Evolutionary conservation across 192 early-diverging fungal genomes (phyloP).

Genomic region (Coemansia pectinata): DNA sequence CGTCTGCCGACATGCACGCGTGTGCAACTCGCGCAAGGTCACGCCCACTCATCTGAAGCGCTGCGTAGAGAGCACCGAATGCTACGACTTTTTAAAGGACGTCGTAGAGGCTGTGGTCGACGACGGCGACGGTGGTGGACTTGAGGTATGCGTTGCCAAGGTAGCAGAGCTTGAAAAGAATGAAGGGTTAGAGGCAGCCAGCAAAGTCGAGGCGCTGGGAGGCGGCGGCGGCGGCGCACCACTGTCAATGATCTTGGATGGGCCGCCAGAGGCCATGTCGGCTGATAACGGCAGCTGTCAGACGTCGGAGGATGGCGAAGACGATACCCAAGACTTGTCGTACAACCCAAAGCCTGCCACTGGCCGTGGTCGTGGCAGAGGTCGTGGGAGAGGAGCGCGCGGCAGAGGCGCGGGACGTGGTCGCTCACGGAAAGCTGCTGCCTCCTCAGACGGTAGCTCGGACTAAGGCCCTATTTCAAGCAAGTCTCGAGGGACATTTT

Average conservation of each 20-base stretch:
- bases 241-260: slow-evolving; percentile 48
- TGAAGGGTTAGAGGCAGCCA: neutral
- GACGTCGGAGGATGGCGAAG: slow-evolving; percentile 30
- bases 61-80: slow-evolving; percentile 72
- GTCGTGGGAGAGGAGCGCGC: slow-evolving; percentile 37
- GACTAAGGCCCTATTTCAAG: neutral
- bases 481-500: neutral
- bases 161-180: slow-evolving; percentile 39
- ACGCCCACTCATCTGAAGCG: slow-evolving; percentile 83
- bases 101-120: slow-evolving; percentile 83
- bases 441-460: neutral
- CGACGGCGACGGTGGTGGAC: slow-evolving; percentile 53
- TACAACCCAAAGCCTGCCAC: slow-evolving; percentile 15
- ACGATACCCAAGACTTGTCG: slow-evolving; percentile 21
- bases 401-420: slow-evolving; percentile 38
- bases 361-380: slow-evolving; percentile 40
- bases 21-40: slow-evolving; percentile 79
- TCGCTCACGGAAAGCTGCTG: slow-evolving; percentile 13
- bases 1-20: slow-evolving; percentile 77
- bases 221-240: slow-evolving; percentile 54
- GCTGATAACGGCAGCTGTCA: slow-evolving; percentile 17
- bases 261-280: slow-evolving; percentile 16
- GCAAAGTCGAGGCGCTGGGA: slow-evolving; percentile 21
- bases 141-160: slow-evolving; percentile 39
- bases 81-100: slow-evolving; percentile 94